Conservation (phyloP, 2,329 filamentous ascomycete species). For the Monosporascus sp. region DNA sequence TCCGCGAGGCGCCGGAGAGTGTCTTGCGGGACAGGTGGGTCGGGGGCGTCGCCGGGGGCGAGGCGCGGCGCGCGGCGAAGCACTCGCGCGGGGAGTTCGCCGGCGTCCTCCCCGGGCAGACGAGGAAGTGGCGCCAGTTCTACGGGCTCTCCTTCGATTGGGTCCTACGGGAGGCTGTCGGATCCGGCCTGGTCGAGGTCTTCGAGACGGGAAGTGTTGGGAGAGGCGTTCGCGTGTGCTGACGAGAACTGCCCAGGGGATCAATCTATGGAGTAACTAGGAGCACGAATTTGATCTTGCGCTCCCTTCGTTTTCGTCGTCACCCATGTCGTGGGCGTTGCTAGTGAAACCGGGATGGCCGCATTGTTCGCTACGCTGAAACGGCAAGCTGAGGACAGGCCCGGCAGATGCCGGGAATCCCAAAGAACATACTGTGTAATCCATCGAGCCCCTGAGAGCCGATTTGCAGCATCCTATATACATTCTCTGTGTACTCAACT, state of each 20-base stretch:
- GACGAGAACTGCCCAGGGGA: slow-evolving; percentile 4
- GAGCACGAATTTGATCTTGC: neutral
- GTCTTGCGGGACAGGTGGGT: slow-evolving; percentile 66
- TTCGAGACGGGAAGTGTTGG: slow-evolving; percentile 75
- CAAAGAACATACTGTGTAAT: too few species aligned
- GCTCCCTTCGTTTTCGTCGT: too few species aligned
- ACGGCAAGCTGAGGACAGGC: too few species aligned
- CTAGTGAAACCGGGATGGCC: too few species aligned
- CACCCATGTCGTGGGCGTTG: too few species aligned
- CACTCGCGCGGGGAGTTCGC: slow-evolving; percentile 49
- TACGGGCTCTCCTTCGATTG: slow-evolving; percentile 67
- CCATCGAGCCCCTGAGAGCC: too few species aligned
- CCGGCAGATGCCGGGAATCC: too few species aligned
- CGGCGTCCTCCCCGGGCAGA: slow-evolving; percentile 55
- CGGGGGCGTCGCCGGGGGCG: slow-evolving; percentile 51
- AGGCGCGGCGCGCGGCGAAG: slow-evolving; percentile 41
- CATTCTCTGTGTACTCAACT: too few species aligned
- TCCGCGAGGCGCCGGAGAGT: slow-evolving; percentile 58
- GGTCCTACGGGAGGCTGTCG: slow-evolving; percentile 66
- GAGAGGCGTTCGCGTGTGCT: slow-evolving; percentile 51
- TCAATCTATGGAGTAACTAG: neutral
- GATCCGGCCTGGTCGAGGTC: slow-evolving; percentile 64
- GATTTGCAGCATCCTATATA: too few species aligned
- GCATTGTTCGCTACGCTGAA: too few species aligned
- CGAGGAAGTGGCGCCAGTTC: slow-evolving; percentile 67